Conservation (phyloP, 2,329 filamentous ascomycete genomes). For the Xylariaceae sp. region DNA sequence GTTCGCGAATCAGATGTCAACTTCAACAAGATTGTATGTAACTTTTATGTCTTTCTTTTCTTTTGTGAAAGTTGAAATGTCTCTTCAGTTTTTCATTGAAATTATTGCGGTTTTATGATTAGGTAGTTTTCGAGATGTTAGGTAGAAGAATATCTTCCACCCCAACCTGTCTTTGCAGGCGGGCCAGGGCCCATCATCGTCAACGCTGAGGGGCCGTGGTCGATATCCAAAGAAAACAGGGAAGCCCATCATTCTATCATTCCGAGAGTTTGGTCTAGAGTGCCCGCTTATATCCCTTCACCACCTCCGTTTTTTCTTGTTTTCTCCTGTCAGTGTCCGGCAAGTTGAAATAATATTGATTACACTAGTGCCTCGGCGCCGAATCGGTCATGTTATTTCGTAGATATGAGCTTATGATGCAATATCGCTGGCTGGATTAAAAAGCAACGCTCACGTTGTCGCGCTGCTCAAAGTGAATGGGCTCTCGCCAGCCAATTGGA, state of each 20-base stretch:
- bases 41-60: not conserved
- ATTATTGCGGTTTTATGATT: not conserved
- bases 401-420: constrained; percentile 18
- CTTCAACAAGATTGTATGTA: not conserved
- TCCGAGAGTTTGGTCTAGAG: constrained; percentile 12
- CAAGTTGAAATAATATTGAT: constrained; percentile 17
- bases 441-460: constrained; percentile 46
- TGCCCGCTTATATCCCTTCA: constrained; percentile 12
- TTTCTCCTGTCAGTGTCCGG: constrained; percentile 3
- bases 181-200: constrained; percentile 4
- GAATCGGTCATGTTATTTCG: constrained; percentile 14
- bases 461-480: constrained; percentile 31
- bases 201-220: constrained; percentile 13
- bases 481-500: constrained; percentile 25
- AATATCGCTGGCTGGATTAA: constrained; percentile 26
- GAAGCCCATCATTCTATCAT: constrained; percentile 10
- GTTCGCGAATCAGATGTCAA: not conserved
- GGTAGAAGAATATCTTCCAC: not conserved
- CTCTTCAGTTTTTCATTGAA: not conserved
- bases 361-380: constrained; percentile 21
- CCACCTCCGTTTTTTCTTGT: constrained; percentile 9
- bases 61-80: not conserved
- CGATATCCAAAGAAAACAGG: constrained; percentile 15
- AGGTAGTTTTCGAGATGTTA: constrained; percentile 2
- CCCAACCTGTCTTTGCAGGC: constrained; percentile 8